Base-by-base conservation (phyloP, 164 flowering plant species). In the Warburgia ugandensis region DNA sequence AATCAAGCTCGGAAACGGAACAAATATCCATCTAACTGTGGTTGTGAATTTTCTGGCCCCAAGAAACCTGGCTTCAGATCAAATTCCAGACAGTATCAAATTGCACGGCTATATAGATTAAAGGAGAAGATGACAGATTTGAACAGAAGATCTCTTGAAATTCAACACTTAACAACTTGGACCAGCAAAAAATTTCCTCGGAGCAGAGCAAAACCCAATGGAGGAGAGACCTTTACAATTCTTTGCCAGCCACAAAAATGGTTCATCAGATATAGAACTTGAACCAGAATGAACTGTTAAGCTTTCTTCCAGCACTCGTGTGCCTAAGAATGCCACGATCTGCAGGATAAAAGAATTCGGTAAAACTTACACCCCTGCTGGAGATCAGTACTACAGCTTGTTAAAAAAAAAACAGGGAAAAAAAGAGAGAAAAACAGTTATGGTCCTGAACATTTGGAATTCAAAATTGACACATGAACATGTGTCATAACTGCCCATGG, bases 1-100 rank as follows among this genome's bases (percentile, higher is more conserved):
- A 29, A 35, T 45, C 39, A 10, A 43, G 36, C 35, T 43, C 56
- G 33, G 33, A 38, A 44, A 20, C 50, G 28, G 29, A 28, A 14
- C 50, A 11, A 27, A 31, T 29, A 26, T 39, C 52, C 23, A 17
- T 22, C 7, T 21, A 28, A n/a, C 31, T 16, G 11, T 47, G 45
- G 27, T 21, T 22, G 45, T 27, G 22, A 42, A 42, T 29, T 27
- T 37, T 45, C 6, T 12, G 29, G 46, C 29, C 45, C 22, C 37
- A 11, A 29, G 26, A 29, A 28, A 21, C 45, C 38, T 43, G 41
- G 2, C 16, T n/a, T n/a, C n/a, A n/a, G n/a, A n/a, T n/a, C n/a
- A n/a, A n/a, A n/a, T n/a, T n/a, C n/a, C n/a, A n/a, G n/a, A n/a
- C n/a, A n/a, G n/a, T n/a, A n/a, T n/a, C n/a, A n/a, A n/a, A n/a